phyloP scores from a whole-genome alignment of 202 grass and related monocot genomes.

The Dendrocalamus latiflorus region DNA sequence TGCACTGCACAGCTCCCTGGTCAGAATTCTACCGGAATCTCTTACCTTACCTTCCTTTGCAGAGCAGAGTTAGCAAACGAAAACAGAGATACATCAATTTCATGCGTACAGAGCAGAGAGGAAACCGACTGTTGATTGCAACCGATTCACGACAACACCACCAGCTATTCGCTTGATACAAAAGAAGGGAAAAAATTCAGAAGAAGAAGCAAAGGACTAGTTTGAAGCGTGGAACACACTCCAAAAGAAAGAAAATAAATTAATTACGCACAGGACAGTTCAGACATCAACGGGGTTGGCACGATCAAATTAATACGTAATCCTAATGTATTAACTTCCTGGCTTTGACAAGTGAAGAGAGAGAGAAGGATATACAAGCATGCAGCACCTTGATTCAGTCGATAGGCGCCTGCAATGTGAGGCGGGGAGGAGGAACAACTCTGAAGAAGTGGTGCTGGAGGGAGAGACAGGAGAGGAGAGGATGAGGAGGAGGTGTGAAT shows the following conservation, averaged over 20 bases:
- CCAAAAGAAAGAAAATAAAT: neutral
- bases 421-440: neutral
- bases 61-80: neutral
- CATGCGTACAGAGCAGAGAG: neutral
- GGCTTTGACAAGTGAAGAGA: neutral
- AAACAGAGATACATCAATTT: neutral
- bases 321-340: neutral
- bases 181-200: neutral
- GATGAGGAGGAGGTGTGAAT: neutral
- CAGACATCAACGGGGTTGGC: neutral
- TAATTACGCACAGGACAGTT: neutral
- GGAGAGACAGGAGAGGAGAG: no score
- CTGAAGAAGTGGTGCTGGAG: neutral
- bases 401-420: slow-evolving; percentile 11
- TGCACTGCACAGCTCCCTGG: slow-evolving; percentile 10
- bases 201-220: neutral
- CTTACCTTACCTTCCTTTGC: neutral
- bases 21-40: neutral
- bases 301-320: slow-evolving; percentile 1
- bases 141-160: neutral
- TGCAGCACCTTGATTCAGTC: slow-evolving; percentile 27
- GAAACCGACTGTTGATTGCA: neutral
- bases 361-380: neutral
- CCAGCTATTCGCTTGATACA: neutral
- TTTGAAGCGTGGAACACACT: slow-evolving; percentile 32